A percentile compares a stretch with the other conserved stretches of the same genome.
These are phyloP conservation scores for Suillus occidentalis DNA, from an alignment of 768 basidiomycete genomes.

Conservation along the genomic window DNA sequence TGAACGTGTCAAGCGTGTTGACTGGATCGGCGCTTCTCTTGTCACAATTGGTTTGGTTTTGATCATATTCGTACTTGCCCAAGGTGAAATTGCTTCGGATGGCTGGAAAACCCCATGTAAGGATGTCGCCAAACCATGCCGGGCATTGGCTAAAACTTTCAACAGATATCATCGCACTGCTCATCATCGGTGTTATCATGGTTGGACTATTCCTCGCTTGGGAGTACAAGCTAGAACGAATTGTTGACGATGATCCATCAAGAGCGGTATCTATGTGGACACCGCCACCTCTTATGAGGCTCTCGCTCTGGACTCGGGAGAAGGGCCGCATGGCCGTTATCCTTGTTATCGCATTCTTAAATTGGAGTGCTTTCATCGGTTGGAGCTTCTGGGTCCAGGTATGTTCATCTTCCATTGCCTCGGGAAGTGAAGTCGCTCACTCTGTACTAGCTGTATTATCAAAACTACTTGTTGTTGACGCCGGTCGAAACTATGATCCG, in stretches of 20 bases:
- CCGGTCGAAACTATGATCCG: slow-evolving; percentile 66
- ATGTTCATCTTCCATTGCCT: slow-evolving; percentile 21
- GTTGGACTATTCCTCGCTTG: slow-evolving; percentile 59
- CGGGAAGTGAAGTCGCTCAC: slow-evolving; percentile 11
- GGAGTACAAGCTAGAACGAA: slow-evolving; percentile 60
- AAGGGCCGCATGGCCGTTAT: slow-evolving; percentile 62
- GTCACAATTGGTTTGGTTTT: slow-evolving; percentile 66
- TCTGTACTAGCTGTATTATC: slow-evolving; percentile 61
- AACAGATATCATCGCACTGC: slow-evolving; percentile 68
- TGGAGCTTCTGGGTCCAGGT: slow-evolving; percentile 56
- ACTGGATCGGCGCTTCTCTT: slow-evolving; percentile 77
- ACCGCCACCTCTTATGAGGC: slow-evolving; percentile 66
- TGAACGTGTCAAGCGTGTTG: slow-evolving; percentile 51
- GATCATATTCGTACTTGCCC: slow-evolving; percentile 70
- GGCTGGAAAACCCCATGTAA: slow-evolving; percentile 62
- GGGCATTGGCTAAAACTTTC: slow-evolving; percentile 21
- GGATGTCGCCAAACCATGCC: slow-evolving; percentile 17
- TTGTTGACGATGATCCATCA: slow-evolving; percentile 11
- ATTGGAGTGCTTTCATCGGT: slow-evolving; percentile 56
- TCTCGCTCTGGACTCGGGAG: slow-evolving; percentile 60
- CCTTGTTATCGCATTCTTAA: slow-evolving; percentile 59
- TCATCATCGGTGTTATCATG: slow-evolving; percentile 61
- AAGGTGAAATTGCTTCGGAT: slow-evolving; percentile 55
- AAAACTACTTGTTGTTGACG: slow-evolving; percentile 53
- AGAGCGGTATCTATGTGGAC: slow-evolving; percentile 28